Evolutionary conservation across 345 rosid species (phyloP).

Genomic region (Anastatica hierochuntica): DNA sequence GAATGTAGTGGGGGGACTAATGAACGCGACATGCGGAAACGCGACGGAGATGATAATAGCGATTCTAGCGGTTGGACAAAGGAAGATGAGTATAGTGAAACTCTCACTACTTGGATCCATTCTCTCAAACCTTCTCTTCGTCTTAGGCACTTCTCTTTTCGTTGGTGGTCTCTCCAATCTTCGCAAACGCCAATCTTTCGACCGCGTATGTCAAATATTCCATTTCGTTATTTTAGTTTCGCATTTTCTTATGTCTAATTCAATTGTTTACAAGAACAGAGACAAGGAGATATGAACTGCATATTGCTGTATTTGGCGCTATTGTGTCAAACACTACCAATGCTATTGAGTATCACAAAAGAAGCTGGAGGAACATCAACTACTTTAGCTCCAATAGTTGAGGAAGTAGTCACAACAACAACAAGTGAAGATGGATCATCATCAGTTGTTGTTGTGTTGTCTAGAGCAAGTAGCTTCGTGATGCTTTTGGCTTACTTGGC

Average conservation of each 20-base stretch:
- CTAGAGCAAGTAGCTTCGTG: slow-evolving; percentile 74
- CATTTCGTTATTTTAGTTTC: neutral
- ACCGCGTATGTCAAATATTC: slow-evolving; percentile 39
- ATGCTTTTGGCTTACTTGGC: slow-evolving; percentile 73
- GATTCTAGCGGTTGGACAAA: slow-evolving; percentile 58
- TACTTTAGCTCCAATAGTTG: too few species aligned
- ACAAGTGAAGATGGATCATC: neutral
- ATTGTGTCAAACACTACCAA: slow-evolving; percentile 69
- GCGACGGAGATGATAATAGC: slow-evolving; percentile 93
- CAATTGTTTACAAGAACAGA: slow-evolving; percentile 37
- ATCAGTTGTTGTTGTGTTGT: slow-evolving; percentile 40
- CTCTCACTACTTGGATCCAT: slow-evolving; percentile 82
- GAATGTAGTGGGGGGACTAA: slow-evolving; percentile 75
- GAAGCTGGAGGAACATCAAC: too few species aligned
- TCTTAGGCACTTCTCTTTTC: slow-evolving; percentile 78
- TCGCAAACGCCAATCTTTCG: slow-evolving; percentile 61
- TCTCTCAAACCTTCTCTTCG: slow-evolving; percentile 81
- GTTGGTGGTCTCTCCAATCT: slow-evolving; percentile 77
- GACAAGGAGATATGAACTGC: slow-evolving; percentile 77
- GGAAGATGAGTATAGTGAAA: slow-evolving; percentile 65
- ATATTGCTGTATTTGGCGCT: slow-evolving; percentile 58
- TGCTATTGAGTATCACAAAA: slow-evolving; percentile 42
- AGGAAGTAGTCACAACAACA: too few species aligned
- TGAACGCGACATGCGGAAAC: slow-evolving; percentile 95
- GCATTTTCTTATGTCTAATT: too few species aligned